These are phyloP conservation scores for Botrytis fabae DNA, from an alignment of 2,329 filamentous ascomycete species.

Conservation along the genomic window DNA sequence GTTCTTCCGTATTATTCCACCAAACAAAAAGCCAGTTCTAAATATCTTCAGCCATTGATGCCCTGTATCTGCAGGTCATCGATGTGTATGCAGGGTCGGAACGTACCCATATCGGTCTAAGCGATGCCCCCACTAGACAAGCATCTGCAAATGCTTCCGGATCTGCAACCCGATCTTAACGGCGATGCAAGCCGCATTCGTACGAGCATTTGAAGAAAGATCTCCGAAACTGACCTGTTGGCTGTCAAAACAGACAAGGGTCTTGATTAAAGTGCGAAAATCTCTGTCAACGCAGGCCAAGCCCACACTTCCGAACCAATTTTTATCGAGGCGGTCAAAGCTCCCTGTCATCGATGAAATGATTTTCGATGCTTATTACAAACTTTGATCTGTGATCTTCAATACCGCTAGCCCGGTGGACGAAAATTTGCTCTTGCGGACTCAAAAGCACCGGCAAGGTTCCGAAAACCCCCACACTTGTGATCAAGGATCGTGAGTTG, in stretches of 20 bases:
- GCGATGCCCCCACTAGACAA: neutral
- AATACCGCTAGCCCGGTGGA: neutral
- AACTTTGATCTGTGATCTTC: neutral
- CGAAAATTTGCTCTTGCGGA: neutral
- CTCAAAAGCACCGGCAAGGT: neutral
- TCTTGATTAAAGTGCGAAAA: neutral
- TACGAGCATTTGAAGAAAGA: neutral
- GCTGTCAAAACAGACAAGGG: neutral
- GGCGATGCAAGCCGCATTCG: constrained; percentile 1
- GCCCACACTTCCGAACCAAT: neutral
- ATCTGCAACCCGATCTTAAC: neutral
- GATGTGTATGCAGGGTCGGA: neutral
- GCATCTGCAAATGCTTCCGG: neutral
- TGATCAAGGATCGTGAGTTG: neutral
- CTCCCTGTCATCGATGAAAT: neutral
- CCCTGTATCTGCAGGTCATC: neutral
- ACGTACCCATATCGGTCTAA: neutral
- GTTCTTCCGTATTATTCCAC: neutral
- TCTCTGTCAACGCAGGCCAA: neutral
- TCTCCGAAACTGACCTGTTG: neutral
- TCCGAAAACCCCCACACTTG: neutral
- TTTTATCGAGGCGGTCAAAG: neutral
- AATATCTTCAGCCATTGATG: neutral
- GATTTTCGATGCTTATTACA: neutral
- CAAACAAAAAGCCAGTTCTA: neutral